Evolutionary conservation across 495 filamentous ascomycete species (phyloP).

Genomic region (Penicillium simplicissimum): DNA sequence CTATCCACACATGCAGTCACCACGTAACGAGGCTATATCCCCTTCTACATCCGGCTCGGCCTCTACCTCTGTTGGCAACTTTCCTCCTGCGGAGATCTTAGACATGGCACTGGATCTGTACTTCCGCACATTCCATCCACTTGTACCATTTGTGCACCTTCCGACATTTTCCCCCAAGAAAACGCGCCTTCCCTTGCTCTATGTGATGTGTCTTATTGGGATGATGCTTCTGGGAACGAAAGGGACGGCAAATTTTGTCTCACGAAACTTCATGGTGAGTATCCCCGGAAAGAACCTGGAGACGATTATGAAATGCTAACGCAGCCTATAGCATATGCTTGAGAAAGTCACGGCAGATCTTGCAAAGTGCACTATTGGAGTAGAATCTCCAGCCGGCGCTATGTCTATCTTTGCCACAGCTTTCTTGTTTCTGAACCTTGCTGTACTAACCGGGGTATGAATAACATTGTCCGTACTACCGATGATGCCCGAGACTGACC

Average conservation of each 20-base stretch:
- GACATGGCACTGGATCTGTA: conserved; percentile 58
- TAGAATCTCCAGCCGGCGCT: conserved; percentile 38
- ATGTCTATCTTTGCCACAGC: conserved; percentile 50
- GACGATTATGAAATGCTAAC: conserved; percentile 6
- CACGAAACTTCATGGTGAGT: conserved; percentile 46
- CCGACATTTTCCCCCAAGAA: conserved; percentile 53
- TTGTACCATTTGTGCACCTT: conserved; percentile 53
- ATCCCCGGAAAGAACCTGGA: not conserved
- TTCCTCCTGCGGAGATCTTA: conserved; percentile 54
- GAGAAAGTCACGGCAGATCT: conserved; percentile 46
- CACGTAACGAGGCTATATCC: conserved; percentile 27
- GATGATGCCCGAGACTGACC: no score
- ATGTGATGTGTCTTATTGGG: conserved; percentile 55
- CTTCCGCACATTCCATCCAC: conserved; percentile 51
- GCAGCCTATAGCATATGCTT: conserved; percentile 35
- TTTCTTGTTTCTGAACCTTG: conserved; percentile 49
- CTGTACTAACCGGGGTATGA: conserved; percentile 52
- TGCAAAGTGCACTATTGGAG: conserved; percentile 38
- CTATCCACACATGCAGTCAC: conserved; percentile 28
- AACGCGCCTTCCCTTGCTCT: conserved; percentile 42
- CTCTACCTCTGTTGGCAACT: conserved; percentile 32
- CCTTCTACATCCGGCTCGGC: conserved; percentile 26
- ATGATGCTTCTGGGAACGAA: conserved; percentile 53
- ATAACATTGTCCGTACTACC: not conserved
- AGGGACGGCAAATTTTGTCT: conserved; percentile 50